A percentile compares a stretch with the other conserved stretches of the same genome.
Conservation (phyloP, 2,329 filamentous ascomycete genomes). For the Paraphaeosphaeria sporulosa region DNA sequence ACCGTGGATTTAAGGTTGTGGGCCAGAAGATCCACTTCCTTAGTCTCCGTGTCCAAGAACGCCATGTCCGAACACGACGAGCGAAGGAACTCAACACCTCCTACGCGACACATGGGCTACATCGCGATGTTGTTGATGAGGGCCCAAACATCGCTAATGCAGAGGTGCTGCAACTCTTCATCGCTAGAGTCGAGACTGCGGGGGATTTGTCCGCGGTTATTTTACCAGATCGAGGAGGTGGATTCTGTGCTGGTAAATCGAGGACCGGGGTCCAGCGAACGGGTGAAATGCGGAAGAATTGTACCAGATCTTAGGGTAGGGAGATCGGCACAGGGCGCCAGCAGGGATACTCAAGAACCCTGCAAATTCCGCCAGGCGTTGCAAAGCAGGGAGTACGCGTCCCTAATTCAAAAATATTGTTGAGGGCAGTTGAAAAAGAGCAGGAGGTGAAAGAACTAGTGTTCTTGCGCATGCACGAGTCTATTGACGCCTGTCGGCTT, state of each 20-base stretch:
- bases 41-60: slow-evolving; percentile 13
- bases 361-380: slow-evolving; percentile 5
- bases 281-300: slow-evolving; percentile 39
- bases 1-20: slow-evolving; percentile 17
- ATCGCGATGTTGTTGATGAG: not conserved
- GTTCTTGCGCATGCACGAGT: not conserved
- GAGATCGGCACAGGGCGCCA: slow-evolving; percentile 20
- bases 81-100: not conserved
- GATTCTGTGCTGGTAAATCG: not conserved
- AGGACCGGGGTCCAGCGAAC: slow-evolving; percentile 15
- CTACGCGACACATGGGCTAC: not conserved
- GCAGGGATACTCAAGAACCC: not conserved
- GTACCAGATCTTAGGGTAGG: slow-evolving; percentile 21
- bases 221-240: slow-evolving; percentile 1
- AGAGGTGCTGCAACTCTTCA: not conserved
- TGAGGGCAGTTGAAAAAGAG: not conserved
- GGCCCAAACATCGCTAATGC: not conserved
- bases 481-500: not conserved
- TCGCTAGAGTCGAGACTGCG: not conserved
- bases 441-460: not conserved
- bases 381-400: slow-evolving; percentile 28
- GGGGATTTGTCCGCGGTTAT: not conserved
- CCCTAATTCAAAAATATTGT: slow-evolving; percentile 25
- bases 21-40: slow-evolving; percentile 14
- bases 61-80: slow-evolving; percentile 14